These are phyloP conservation scores for Trapa bicornis DNA, from an alignment of 345 rosid genomes.

Conservation along the genomic window DNA sequence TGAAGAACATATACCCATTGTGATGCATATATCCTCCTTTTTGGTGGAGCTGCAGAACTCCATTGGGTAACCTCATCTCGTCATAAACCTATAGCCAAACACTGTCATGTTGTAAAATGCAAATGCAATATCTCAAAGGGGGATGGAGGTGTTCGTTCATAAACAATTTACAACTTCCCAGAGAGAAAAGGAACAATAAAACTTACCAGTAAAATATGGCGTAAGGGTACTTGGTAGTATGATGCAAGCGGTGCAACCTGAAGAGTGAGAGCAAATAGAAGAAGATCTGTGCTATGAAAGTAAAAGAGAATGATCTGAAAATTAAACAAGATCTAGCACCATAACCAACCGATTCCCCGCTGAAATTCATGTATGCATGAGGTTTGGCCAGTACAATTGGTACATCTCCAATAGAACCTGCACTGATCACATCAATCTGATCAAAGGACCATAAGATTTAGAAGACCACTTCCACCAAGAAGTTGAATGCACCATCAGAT, in stretches of 20 bases:
- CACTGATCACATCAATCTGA: conserved; percentile 26
- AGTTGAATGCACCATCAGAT: not conserved
- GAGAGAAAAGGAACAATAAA: not conserved
- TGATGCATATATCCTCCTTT: conserved; percentile 89
- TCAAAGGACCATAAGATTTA: not conserved
- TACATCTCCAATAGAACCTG: conserved; percentile 88
- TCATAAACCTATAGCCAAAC: conserved; percentile 46
- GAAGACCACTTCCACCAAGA: not conserved
- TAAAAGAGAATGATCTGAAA: not conserved
- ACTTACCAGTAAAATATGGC: conserved; percentile 71
- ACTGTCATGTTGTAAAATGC: not conserved
- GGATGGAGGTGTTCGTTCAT: too few species aligned
- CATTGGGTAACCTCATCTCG: conserved; percentile 87
- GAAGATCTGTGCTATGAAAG: not conserved
- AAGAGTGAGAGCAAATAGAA: not conserved
- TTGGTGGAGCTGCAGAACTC: conserved; percentile 73
- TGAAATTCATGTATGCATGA: conserved; percentile 84
- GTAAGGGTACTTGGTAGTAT: conserved; percentile 75
- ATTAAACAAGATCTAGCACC: not conserved
- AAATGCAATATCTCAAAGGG: not conserved
- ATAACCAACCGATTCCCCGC: conserved; percentile 78
- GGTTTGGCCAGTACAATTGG: conserved; percentile 86
- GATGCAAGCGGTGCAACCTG: conserved; percentile 96
- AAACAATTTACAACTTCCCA: not conserved
- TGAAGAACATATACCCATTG: conserved; percentile 45